phyloP scores from a whole-genome alignment of 108 stramenopile species.

The Cyclostephanos tholiformis region DNA sequence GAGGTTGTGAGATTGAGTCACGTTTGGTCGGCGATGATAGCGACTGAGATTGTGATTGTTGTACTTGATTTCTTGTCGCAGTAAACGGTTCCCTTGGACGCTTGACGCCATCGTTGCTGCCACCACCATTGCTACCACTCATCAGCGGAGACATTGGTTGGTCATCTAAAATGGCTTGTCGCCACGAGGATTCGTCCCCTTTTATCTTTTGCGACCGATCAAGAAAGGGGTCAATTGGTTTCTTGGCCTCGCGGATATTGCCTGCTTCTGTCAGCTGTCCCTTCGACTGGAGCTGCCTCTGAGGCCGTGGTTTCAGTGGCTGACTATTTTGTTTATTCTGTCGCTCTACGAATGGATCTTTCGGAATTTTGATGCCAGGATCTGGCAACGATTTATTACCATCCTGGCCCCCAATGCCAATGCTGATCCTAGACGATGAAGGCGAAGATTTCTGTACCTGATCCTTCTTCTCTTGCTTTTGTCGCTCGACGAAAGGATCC shows the following conservation, averaged over 20 bases:
- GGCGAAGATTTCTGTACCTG: not conserved
- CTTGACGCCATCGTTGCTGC: not conserved
- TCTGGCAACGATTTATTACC: not conserved
- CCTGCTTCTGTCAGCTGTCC: not conserved
- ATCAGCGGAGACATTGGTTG: not conserved
- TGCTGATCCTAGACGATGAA: not conserved
- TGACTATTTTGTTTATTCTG: not conserved
- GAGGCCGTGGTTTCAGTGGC: not conserved
- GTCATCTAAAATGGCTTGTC: not conserved
- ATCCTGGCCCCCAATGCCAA: not conserved
- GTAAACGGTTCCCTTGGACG: not conserved
- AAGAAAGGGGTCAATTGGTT: not conserved
- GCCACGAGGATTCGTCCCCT: not conserved
- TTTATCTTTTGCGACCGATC: not conserved
- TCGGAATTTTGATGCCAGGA: not conserved
- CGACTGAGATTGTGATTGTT: not conserved
- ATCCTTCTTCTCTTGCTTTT: not conserved
- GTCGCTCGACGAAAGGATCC: conserved; percentile 13
- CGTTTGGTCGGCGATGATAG: not conserved
- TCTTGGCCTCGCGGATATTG: not conserved
- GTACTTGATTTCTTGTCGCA: not conserved
- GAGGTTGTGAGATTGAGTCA: not conserved
- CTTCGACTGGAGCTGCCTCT: not conserved
- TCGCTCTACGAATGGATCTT: conserved; percentile 13
- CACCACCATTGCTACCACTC: not conserved